Base-by-base conservation (phyloP, 139 green algal species). In the Tetradesmus obliquus region DNA sequence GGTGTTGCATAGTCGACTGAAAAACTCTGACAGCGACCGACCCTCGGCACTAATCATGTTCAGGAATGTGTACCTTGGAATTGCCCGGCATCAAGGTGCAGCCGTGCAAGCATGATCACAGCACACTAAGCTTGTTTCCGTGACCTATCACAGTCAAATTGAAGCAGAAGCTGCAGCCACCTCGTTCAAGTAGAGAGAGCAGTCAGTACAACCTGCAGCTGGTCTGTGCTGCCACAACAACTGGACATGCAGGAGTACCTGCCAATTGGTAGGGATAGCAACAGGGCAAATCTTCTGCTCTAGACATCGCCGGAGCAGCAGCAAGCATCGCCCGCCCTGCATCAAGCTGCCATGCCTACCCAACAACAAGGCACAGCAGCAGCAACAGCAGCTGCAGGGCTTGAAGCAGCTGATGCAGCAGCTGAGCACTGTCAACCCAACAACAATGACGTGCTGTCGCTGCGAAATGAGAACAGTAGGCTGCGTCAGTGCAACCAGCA, bases 391-490 rank as follows among this genome's bases (percentile, higher is more conserved):
- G 66, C 66, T 24, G 10, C 66, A 24, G 66, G 66, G 17, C 66
- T 24, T 76, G 66, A 17, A 24, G 3, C 66, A 76, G 17, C 15
- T 24, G 66, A 19, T 24, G 17, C 66, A 24, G 66, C 66, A 76
- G 17, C 5, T 76, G 15, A 24, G 17, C 15, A 19, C 17, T 7
- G 66, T 24, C 17, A 24, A 76, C 15, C 17, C 55, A 51, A 55
- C 2, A 74, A 60, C 20, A 60, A 87, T 45, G 55, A 87, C 4
- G 55, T 87, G 54, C 54, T 87, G 82, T 87, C 82, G 5, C 20
- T 87, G 20, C n/a, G 55, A 20, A n/a, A 74, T 5, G 82, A 87
- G 13, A 87, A 87, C 20, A 74, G 55, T 20, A 87, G 55, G 55
- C 82, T 87, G 20, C 32, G 82, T 15, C 60, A 87, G 13, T 19